Conservation (phyloP, 2,329 filamentous ascomycete genomes). For the Elsinoe fawcettii region DNA sequence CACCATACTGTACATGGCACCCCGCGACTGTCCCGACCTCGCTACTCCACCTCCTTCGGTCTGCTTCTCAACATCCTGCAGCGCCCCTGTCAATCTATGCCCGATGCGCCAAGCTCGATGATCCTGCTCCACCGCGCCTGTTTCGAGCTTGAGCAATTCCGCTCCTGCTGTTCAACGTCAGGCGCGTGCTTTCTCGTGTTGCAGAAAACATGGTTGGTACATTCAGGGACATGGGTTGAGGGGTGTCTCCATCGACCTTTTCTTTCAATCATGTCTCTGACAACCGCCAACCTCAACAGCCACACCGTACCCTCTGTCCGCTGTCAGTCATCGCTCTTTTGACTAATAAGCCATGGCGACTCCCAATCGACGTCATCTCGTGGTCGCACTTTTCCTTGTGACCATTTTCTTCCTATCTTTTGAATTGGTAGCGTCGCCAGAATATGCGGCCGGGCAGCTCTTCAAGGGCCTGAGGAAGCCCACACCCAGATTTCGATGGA, state of each 20-base stretch:
- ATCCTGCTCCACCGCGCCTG: neutral
- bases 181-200: constrained; percentile 12
- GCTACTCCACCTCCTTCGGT: neutral
- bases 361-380: neutral
- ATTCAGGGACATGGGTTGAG: neutral
- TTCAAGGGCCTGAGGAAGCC: constrained; percentile 4
- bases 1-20: too few relatives aligned
- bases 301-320: neutral
- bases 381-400: constrained; percentile 14
- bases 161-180: constrained; percentile 1
- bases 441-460: neutral
- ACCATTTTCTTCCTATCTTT: constrained; percentile 16
- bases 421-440: neutral
- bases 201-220: neutral
- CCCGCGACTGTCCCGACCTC: too few relatives aligned
- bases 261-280: neutral
- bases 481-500: constrained; percentile 25
- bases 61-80: neutral
- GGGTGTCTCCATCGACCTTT: neutral
- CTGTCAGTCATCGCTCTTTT: neutral
- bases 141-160: neutral
- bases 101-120: neutral
- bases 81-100: neutral
- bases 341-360: constrained; percentile 10
- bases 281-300: neutral